Evolutionary conservation across 371 early-diverging fungal species (phyloP).

Genomic region (Mortierella sp.): DNA sequence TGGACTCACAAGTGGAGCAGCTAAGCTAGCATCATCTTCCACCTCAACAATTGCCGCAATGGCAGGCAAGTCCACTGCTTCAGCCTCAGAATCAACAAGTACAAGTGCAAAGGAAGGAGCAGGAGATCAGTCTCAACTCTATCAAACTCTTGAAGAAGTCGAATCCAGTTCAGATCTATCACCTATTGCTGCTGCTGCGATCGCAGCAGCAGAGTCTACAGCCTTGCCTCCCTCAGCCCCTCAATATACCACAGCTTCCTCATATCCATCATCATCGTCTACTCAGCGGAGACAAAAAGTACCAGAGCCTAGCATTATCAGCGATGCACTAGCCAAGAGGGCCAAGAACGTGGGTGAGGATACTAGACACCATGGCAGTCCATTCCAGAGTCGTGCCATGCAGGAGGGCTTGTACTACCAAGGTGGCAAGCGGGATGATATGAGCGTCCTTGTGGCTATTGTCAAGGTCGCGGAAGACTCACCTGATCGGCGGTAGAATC

Average conservation of each 20-base stretch:
- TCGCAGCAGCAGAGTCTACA: constrained; percentile 37
- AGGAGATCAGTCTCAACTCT: constrained; percentile 10
- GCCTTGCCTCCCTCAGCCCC: constrained; percentile 29
- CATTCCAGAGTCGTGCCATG: constrained; percentile 88
- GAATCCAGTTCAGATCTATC: constrained; percentile 51
- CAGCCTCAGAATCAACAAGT: constrained; percentile 6
- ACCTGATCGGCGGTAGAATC: constrained; percentile 46
- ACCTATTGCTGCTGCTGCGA: constrained; percentile 45
- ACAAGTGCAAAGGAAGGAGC: neutral
- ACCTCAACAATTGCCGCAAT: constrained; percentile 47
- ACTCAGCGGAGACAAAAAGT: constrained; percentile 35
- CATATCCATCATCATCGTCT: neutral
- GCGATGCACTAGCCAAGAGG: constrained; percentile 80
- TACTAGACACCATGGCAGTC: constrained; percentile 76
- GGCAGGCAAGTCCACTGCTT: constrained; percentile 22
- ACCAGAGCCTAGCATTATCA: constrained; percentile 80
- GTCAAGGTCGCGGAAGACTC: constrained; percentile 70
- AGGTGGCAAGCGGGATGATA: constrained; percentile 89
- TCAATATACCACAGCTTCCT: constrained; percentile 35
- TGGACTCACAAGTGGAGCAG: constrained; percentile 41
- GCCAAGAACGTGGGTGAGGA: constrained; percentile 88
- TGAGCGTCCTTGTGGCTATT: constrained; percentile 83
- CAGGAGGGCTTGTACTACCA: constrained; percentile 82
- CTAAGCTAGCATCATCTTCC: constrained; percentile 32
- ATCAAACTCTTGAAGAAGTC: neutral